Evolutionary conservation across 2,329 filamentous ascomycete genomes (phyloP).

Genomic region (Diaporthe caulivora): DNA sequence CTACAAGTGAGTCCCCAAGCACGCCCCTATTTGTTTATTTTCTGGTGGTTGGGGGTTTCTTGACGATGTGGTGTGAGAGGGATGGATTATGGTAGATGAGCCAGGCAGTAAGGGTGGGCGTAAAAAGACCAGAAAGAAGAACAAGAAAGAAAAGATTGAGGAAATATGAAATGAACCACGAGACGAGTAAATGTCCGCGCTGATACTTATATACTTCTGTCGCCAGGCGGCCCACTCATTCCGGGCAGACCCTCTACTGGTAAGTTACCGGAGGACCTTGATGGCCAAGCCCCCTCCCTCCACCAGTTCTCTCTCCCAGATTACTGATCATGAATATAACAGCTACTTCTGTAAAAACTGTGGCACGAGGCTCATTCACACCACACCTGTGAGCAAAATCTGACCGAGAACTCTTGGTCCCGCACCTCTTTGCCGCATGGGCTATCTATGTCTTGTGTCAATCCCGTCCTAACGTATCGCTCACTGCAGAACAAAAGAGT

Average conservation of each 20-base stretch:
- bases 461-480: background rate
- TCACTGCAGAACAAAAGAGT: slow-evolving; percentile 64
- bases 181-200: background rate
- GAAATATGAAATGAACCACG: background rate
- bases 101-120: background rate
- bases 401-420: background rate
- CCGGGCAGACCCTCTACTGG: slow-evolving; percentile 71
- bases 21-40: background rate
- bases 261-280: slow-evolving; percentile 46
- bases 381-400: slow-evolving; percentile 61
- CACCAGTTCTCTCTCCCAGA: slow-evolving; percentile 4
- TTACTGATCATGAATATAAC: slow-evolving; percentile 19
- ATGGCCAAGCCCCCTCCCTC: background rate
- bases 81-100: background rate
- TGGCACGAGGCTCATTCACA: slow-evolving; percentile 75
- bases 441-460: background rate
- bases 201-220: slow-evolving; percentile 32
- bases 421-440: too few species aligned
- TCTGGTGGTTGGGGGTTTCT: background rate
- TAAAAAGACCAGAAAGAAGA: background rate
- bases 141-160: background rate
- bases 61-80: background rate
- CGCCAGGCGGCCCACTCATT: slow-evolving; percentile 67
- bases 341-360: slow-evolving; percentile 77
- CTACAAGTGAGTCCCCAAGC: slow-evolving; percentile 61